A percentile compares a stretch with the other conserved stretches of the same genome.
Evolutionary conservation across 2,329 filamentous ascomycete species (phyloP).

Genomic region (Pezicula neosporulosa): DNA sequence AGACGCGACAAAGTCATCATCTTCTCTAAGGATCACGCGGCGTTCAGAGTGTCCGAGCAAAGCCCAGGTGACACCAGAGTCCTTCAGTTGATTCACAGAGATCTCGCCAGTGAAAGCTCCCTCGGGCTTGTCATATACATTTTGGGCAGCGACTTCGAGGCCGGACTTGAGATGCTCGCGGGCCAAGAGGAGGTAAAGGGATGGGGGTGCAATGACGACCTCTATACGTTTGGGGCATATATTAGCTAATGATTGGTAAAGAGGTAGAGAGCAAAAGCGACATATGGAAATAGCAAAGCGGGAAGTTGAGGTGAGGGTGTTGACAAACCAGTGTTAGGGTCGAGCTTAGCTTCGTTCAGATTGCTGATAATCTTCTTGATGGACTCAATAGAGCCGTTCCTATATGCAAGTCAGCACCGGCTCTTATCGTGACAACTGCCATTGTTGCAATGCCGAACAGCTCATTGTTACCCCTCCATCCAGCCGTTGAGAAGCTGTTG

Average conservation of each 20-base stretch:
- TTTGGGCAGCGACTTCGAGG: conserved; percentile 89
- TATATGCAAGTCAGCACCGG: conserved; percentile 33
- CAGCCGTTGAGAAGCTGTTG: conserved; percentile 3
- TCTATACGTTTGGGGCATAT: conserved; percentile 47
- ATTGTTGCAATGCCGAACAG: conserved; percentile 3
- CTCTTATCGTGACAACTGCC: neutral
- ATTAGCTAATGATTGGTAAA: conserved; percentile 1
- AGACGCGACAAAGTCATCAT: conserved; percentile 78
- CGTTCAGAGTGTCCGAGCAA: conserved; percentile 95
- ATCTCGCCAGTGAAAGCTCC: conserved; percentile 98
- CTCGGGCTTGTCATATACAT: conserved; percentile 95
- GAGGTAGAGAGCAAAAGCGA: neutral
- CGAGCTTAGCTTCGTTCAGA: conserved; percentile 82
- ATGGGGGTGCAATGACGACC: conserved; percentile 89
- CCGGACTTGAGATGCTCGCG: conserved; percentile 73
- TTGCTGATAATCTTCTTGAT: conserved; percentile 88
- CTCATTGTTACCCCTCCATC: conserved; percentile 1
- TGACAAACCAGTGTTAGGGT: conserved; percentile 68
- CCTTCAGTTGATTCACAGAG: conserved; percentile 85
- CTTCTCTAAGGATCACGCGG: conserved; percentile 83
- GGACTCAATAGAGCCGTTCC: conserved; percentile 89
- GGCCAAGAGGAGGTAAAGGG: conserved; percentile 85
- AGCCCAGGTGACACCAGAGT: conserved; percentile 83
- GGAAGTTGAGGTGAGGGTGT: neutral
- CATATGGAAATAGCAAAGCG: neutral